Evolutionary conservation across 2,329 filamentous ascomycete species (phyloP), one percentile per base, ranked within the genome.

Genomic region (Dactylellina haptotyla): DNA sequence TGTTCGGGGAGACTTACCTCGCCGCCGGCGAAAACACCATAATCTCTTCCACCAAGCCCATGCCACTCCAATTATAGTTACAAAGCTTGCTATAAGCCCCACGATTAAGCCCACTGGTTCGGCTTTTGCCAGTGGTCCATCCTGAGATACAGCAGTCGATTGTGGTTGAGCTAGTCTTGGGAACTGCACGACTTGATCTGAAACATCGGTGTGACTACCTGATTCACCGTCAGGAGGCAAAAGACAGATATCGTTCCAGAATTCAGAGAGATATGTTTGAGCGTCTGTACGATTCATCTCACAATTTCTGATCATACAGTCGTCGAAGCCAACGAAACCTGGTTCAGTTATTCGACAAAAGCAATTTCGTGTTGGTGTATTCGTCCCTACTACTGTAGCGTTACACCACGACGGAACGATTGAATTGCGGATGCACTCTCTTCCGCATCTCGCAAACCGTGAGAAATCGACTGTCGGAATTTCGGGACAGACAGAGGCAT

Each of bases 91-190:
- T n/a, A n/a, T n/a, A n/a, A n/a, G n/a, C n/a, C n/a, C n/a, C n/a
- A n/a, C n/a, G n/a, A n/a, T n/a, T n/a, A n/a, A n/a, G n/a, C n/a
- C n/a, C n/a, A n/a, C n/a, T n/a, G n/a, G n/a, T n/a, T n/a, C n/a
- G n/a, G n/a, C n/a, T n/a, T n/a, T n/a, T n/a, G n/a, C n/a, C n/a
- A n/a, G n/a, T n/a, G n/a, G n/a, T n/a, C n/a, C n/a, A n/a, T n/a
- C n/a, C n/a, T n/a, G n/a, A n/a, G n/a, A n/a, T n/a, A n/a, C n/a
- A n/a, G n/a, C n/a, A n/a, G n/a, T n/a, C n/a, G n/a, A n/a, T n/a
- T n/a, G n/a, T 5, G 75, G 43, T 41, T 4, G 3, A 63, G 63
- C 39, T 64, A 76, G 72, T 79, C 78, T 26, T 79, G 57, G 57
- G 25, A 37, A 61, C 43, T 48, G 26, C 9, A 50, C 41, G 16